phyloP scores from a whole-genome alignment of 148 eudicot species.

The Vaccinium corymbosum region DNA sequence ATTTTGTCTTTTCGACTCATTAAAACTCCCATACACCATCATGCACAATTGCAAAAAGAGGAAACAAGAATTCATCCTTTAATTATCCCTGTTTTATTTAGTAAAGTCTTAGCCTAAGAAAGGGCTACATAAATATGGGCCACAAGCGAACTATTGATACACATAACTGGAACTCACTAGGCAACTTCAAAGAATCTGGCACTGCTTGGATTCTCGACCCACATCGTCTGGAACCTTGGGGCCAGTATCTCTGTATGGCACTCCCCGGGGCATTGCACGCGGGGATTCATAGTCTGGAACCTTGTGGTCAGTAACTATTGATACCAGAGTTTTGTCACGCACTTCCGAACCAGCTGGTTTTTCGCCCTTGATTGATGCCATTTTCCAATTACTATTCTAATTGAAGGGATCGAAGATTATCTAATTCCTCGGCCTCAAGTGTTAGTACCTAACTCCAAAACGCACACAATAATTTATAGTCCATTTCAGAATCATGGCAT shows the following conservation, averaged over 20 bases:
- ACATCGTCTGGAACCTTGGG: neutral
- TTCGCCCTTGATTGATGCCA: conserved; percentile 37
- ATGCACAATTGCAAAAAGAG: neutral
- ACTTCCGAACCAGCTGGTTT: conserved; percentile 30
- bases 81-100: conserved; percentile 5
- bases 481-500: neutral
- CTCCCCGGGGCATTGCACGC: too few relatives aligned
- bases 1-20: neutral
- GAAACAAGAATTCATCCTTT: neutral
- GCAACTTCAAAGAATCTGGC: too few relatives aligned
- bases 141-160: neutral
- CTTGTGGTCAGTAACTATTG: neutral
- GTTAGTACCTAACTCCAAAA: neutral
- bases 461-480: conserved; percentile 3
- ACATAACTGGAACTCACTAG: neutral
- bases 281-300: neutral
- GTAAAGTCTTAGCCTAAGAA: neutral
- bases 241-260: neutral
- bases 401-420: neutral
- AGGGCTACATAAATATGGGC: neutral
- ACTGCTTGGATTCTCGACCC: too few relatives aligned
- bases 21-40: neutral
- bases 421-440: neutral
- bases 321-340: conserved; percentile 19
- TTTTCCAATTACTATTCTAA: conserved; percentile 2